phyloP scores from a whole-genome alignment of 2,329 filamentous ascomycete species.

The Coniochaeta prunicola region DNA sequence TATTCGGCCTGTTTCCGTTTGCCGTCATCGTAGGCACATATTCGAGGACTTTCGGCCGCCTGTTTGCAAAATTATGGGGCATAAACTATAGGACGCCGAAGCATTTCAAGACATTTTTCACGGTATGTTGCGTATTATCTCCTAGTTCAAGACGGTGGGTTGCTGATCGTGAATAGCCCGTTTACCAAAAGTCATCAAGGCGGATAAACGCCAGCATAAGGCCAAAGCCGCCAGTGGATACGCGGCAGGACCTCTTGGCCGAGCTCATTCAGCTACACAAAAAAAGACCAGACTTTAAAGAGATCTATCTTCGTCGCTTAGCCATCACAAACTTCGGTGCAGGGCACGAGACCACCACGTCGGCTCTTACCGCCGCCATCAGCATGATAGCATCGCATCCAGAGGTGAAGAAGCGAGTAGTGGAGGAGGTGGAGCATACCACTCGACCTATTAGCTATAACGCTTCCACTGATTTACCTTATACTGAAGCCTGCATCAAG shows the following conservation, averaged over 20 bases:
- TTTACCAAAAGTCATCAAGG: conserved; percentile 19
- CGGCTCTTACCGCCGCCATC: conserved; percentile 41
- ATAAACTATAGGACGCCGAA: conserved; percentile 35
- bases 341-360: conserved; percentile 47
- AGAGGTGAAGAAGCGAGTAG: conserved; percentile 22
- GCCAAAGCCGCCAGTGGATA: conserved; percentile 12
- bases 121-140: conserved; percentile 24
- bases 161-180: conserved; percentile 6
- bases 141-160: background rate
- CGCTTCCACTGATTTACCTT: conserved; percentile 17
- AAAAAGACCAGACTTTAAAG: conserved; percentile 36
- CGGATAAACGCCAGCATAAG: conserved; percentile 12
- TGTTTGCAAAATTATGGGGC: conserved; percentile 35
- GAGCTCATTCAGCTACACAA: conserved; percentile 40
- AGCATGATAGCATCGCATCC: conserved; percentile 36
- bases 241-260: conserved; percentile 31
- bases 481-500: conserved; percentile 38
- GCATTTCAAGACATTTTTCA: conserved; percentile 41
- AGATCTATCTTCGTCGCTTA: conserved; percentile 41
- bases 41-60: conserved; percentile 25
- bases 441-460: conserved; percentile 15
- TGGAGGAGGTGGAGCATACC: conserved; percentile 15
- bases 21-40: conserved; percentile 31
- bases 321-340: conserved; percentile 49
- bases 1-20: conserved; percentile 42